Base-by-base conservation (phyloP, 108 stramenopile species). In the Nitzschia putrida region DNA sequence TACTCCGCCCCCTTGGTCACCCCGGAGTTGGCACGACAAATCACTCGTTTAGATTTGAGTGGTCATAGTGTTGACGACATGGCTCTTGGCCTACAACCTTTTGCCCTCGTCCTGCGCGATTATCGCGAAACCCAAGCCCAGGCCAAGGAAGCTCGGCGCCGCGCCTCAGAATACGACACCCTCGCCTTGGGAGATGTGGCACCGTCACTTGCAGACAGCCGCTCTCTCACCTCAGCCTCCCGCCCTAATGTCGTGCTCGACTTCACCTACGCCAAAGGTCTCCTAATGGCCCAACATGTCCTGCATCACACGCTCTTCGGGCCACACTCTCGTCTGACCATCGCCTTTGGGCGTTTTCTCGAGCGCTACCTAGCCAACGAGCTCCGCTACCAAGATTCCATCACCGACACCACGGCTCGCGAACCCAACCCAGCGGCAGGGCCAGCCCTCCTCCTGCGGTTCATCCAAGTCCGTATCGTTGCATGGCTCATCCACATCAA, bases 31-130 rank as follows among this genome's bases (percentile, higher is more conserved):
- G 21, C 23, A 6, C 42, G 18, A 21, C 12, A 47, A 13, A 42
- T 63, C 16, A 12, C 22, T 12, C 10, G 61, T 20, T 42, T 63
- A 7, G 10, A 45, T 9, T 63, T 40, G 61, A 42, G n/a, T 6
- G 61, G 61, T 8, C 8, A 12, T 7, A 63, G 22, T 25, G 10
- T 45, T 42, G 61, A 63, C 13, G 61, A 63, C 43, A 7, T 63
- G 21, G 21, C 20, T 12, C n/a, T 44, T 44, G 61, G 61, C 7
- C 42, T 63, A 11, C 61, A 63, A 20, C 42, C 43, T 16, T 63
- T 63, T 45, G 9, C 43, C n/a, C 9, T 63, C 11, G 43, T 63
- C 10, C n/a, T 63, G 11, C 61, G 10, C 61, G 61, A 63, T n/a
- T 63, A 63, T 23, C 7, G 14, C 43, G 22, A 23, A 8, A 9